A percentile compares a stretch with the other conserved stretches of the same genome.
These are phyloP conservation scores for Fusarium burgessii DNA, from an alignment of 2,329 filamentous ascomycete species.

Conservation along the genomic window DNA sequence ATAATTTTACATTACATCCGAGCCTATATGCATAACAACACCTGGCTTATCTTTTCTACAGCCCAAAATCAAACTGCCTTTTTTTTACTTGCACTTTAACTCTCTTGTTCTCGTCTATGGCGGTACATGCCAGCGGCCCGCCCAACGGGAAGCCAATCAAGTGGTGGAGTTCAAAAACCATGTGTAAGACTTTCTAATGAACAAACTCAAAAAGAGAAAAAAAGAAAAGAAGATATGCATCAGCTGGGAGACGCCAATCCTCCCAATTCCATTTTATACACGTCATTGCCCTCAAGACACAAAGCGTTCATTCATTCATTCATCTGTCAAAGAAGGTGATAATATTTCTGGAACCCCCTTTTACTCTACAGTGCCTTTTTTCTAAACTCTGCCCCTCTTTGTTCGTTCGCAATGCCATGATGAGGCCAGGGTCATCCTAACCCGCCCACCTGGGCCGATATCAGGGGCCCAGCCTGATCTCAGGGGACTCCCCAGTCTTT, in stretches of 20 bases:
- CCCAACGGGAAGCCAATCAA: conserved; percentile 41
- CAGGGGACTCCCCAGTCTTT: conserved; percentile 40
- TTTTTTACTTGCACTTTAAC: neutral
- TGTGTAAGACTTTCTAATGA: conserved; percentile 7
- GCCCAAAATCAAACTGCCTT: neutral
- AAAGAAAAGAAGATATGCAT: conserved; percentile 21
- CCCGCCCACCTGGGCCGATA: conserved; percentile 38
- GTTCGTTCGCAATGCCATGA: conserved; percentile 13
- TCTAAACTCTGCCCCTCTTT: conserved; percentile 36
- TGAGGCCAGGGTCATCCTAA: conserved; percentile 42
- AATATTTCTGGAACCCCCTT: conserved; percentile 36
- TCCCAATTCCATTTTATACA: conserved; percentile 14
- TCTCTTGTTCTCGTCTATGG: conserved; percentile 16
- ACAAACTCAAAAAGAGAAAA: conserved; percentile 17
- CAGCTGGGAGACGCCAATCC: conserved; percentile 36
- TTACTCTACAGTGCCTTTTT: conserved; percentile 25
- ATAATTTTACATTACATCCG: conserved; percentile 26
- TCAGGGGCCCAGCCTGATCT: conserved; percentile 38
- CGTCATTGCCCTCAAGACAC: conserved; percentile 23
- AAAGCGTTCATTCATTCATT: neutral
- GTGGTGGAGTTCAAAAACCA: conserved; percentile 22
- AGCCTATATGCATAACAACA: conserved; percentile 19
- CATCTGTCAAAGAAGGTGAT: neutral
- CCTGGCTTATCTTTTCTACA: conserved; percentile 13
- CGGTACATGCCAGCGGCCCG: conserved; percentile 39